Base-by-base conservation (phyloP, 73 alveolate genomes). In the Loxodes magnus region DNA sequence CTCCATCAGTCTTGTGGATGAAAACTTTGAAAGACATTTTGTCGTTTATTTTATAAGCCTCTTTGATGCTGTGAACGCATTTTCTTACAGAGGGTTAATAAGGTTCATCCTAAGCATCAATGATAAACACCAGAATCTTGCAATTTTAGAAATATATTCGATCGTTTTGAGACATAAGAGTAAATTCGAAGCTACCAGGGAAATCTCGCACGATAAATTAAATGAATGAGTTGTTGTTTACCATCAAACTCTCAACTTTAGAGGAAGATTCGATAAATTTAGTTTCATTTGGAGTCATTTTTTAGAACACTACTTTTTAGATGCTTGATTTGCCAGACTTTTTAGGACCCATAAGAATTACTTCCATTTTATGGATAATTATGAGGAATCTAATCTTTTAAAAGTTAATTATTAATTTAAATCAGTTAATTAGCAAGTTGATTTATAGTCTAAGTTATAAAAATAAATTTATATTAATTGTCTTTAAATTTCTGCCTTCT, bases 261-360 rank as follows among this genome's bases (percentile, higher is more conserved):
- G 75, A 41, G 25, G 98, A 84, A 15, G 96, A 77, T 20, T 89
- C 92, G 38, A 80, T 70, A 75, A 74, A 75, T 51, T 58, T 72
- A 17, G 96, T 88, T 58, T 88, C 91, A 70, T 75, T 83, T 28
- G 96, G 94, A 19, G 84, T 74, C 72, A 84, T 55, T 61, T 92
- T 88, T 35, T 92, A 69, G 58, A 92, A 92, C 38, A 88, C 88
- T 24, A 88, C 97, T 60, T 86, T 79, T 43, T 75, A 64, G 37
- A 92, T 76, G 24, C 91, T 69, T 30, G 98, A 77, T 65, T 92
- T 92, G 16, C 98, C 97, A 21, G 76, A 19, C 22, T 56, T 34
- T 19, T 46, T 46, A 19, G 14, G 22, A 5, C 59, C 59, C 9
- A 46, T 20, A 24, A 46, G 43, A 10, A 19, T 41, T 46, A 46